Evolutionary conservation across 495 filamentous ascomycete genomes (phyloP).

Genomic region (Daldinia bambusicola): DNA sequence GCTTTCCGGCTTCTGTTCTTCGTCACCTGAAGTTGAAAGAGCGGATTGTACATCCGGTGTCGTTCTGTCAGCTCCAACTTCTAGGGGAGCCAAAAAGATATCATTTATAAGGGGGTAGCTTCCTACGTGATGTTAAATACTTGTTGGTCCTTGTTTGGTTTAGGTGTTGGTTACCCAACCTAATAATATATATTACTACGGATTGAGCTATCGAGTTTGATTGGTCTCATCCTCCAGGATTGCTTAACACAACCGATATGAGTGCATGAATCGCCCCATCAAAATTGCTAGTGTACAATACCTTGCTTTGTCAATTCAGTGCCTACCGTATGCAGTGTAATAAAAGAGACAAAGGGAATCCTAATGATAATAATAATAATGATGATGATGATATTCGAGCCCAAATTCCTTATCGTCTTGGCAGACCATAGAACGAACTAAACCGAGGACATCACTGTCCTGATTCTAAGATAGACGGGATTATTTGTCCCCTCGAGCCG

Average conservation of each 20-base stretch:
- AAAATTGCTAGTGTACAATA: not conserved
- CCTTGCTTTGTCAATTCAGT: not conserved
- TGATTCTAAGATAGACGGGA: not conserved
- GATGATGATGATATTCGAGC: not conserved
- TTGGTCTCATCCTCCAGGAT: not conserved
- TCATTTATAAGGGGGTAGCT: not conserved
- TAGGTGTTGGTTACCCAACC: no score
- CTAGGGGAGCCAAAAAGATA: not conserved
- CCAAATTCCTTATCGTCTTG: not conserved
- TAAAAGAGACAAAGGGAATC: not conserved
- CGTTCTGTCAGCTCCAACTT: constrained; percentile 4
- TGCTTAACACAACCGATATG: not conserved
- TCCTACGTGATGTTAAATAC: not conserved
- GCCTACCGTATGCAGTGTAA: not conserved
- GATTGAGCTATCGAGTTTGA: not conserved
- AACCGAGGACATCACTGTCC: not conserved
- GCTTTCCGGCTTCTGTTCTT: constrained; percentile 18
- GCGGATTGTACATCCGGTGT: constrained; percentile 3
- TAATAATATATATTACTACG: not conserved
- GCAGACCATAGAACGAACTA: not conserved
- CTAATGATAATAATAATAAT: no score
- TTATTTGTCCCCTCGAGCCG: constrained; percentile 3
- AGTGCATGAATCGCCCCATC: not conserved
- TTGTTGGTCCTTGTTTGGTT: not conserved
- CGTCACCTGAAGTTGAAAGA: constrained; percentile 15